These are phyloP conservation scores for Apiospora koreana DNA, from an alignment of 2,329 filamentous ascomycete species.

Conservation along the genomic window DNA sequence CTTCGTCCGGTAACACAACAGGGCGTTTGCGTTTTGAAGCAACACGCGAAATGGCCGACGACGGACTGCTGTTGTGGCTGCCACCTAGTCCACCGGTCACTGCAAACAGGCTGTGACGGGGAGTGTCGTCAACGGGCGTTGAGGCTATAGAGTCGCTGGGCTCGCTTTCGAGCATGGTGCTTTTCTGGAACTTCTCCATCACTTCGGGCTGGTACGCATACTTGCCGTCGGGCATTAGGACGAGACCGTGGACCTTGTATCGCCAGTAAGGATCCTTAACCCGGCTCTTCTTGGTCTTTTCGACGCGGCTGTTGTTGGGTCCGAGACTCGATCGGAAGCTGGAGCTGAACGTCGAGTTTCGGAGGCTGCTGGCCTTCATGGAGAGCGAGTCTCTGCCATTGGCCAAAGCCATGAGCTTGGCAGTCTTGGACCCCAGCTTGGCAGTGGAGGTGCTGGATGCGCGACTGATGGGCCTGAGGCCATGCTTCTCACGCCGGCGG, in stretches of 20 bases:
- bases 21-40: slow-evolving; percentile 28
- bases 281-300: slow-evolving; percentile 29
- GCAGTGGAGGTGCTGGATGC: not conserved
- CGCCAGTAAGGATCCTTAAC: slow-evolving; percentile 38
- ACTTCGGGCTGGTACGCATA: slow-evolving; percentile 54
- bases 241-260: slow-evolving; percentile 39
- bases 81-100: not conserved
- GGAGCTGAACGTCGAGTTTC: slow-evolving; percentile 35
- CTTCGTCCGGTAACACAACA: slow-evolving; percentile 4
- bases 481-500: slow-evolving; percentile 28
- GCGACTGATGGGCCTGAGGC: slow-evolving; percentile 20
- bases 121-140: not conserved
- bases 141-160: not conserved
- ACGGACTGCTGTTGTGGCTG: slow-evolving; percentile 21
- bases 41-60: slow-evolving; percentile 19
- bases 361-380: slow-evolving; percentile 31
- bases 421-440: slow-evolving; percentile 33
- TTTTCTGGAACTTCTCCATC: slow-evolving; percentile 38
- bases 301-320: slow-evolving; percentile 32
- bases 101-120: not conserved
- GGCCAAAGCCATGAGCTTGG: slow-evolving; percentile 29
- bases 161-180: not conserved
- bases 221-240: slow-evolving; percentile 54
- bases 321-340: slow-evolving; percentile 35
- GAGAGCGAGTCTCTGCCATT: slow-evolving; percentile 29